phyloP scores from a whole-genome alignment of 441 rosid species.

The Euphorbia schlechtendalii region DNA sequence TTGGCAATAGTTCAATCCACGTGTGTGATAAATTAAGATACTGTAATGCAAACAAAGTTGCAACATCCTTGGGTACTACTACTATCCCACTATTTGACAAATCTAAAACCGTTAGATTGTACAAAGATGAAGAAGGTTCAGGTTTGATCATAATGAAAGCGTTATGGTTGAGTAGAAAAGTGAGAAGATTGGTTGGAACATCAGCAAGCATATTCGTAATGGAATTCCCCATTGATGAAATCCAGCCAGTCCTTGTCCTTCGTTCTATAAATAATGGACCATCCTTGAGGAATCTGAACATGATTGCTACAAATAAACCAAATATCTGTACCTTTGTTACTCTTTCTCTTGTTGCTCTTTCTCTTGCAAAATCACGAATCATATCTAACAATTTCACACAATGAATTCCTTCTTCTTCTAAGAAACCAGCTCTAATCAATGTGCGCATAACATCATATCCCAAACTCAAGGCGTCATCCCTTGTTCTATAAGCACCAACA shows the following conservation, averaged over 20 bases:
- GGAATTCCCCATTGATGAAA: slow-evolving; percentile 2
- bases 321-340: too few species aligned
- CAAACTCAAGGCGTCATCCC: background rate
- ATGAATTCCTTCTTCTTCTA: slow-evolving; percentile 11
- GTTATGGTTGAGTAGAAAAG: slow-evolving; percentile 9
- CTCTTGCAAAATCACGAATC: slow-evolving; percentile 19
- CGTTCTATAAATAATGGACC: background rate
- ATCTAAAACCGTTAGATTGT: slow-evolving; percentile 13
- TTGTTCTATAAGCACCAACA: background rate
- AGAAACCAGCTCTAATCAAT: slow-evolving; percentile 8
- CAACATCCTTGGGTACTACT: slow-evolving; percentile 15
- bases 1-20: slow-evolving; percentile 5
- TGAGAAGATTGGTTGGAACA: slow-evolving; percentile 1
- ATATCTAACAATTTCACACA: slow-evolving; percentile 22
- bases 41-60: slow-evolving; percentile 13
- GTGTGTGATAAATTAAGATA: too few species aligned
- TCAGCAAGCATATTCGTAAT: background rate
- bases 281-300: background rate
- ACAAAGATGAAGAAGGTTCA: background rate
- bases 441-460: slow-evolving; percentile 9
- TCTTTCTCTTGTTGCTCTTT: background rate
- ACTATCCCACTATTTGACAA: background rate
- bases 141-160: background rate
- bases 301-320: slow-evolving; percentile 15
- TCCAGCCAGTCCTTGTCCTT: background rate